Base-by-base conservation (phyloP, 176 grass and related monocot genomes). In the Microstegium vimineum region DNA sequence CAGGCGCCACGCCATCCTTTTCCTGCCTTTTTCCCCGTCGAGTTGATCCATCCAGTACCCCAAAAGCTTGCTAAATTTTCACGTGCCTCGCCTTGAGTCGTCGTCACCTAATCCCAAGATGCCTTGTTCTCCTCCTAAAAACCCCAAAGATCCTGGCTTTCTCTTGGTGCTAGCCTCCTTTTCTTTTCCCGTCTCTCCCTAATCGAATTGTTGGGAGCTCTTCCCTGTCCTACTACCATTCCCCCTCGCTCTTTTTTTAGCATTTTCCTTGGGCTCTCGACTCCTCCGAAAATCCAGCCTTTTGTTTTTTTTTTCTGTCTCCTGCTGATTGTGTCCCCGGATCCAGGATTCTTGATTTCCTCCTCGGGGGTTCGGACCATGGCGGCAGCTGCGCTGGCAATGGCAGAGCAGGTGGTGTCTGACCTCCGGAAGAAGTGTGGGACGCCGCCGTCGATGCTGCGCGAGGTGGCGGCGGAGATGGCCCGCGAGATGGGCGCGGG, bases 401-500 rank as follows among this genome's bases (percentile, higher is more conserved):
- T 71, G 59, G 86, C 88, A 45, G 88, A 84, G 95, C 70, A 86
- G 86, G 79, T 90, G 61, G 82, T 91, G 71, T 45, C 43, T 13
- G 84, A 93, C 47, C 86, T 98, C 25, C 82, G 91, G 7, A 82
- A 71, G 54, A 72, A 45, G 66, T 93, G 90, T 13, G 86, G 77
- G 45, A 74, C 86, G 41, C 90, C 90, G 14, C 25, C 46, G 66
- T 81, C 81, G 60, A 64, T 80, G 81, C 70, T 94, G 78, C 59
- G 75, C 30, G 84, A 85, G 8, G 69, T 97, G 79, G 83, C 90
- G 45, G 33, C 74, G 71, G 92, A 62, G 36, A 93, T 98, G 92
- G 88, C 79, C 40, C 43, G 42, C 20, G 92, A 94, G 92, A 94
- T 98, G 95, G 66, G 76, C 28, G 88, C 88, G 0, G 95, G 95